These are phyloP conservation scores for Fusarium mundagurra DNA, from an alignment of 2,329 filamentous ascomycete species.

Conservation along the genomic window DNA sequence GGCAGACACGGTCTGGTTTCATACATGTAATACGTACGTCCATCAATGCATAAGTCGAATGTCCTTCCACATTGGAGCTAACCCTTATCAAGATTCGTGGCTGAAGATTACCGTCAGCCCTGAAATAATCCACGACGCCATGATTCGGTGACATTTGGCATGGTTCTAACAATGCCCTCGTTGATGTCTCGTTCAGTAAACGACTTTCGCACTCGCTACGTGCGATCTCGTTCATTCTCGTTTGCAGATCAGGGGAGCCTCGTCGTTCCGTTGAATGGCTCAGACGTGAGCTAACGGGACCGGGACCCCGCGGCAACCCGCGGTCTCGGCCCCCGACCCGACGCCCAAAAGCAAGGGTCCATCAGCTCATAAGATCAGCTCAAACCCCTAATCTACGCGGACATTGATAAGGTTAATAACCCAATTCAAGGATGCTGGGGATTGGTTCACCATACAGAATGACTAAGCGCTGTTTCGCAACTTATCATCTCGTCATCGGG, in stretches of 20 bases:
- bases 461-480: not conserved
- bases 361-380: not conserved
- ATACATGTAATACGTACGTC: not conserved
- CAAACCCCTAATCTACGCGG: not conserved
- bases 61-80: not conserved
- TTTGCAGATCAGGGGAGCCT: not conserved
- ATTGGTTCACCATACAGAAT: fast-evolving
- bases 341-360: not conserved
- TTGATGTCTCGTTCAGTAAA: not conserved
- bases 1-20: not conserved
- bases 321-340: not conserved
- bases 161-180: fast-evolving
- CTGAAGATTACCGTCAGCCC: not conserved
- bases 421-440: not conserved
- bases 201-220: not conserved
- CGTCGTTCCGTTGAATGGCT: not conserved
- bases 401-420: not conserved
- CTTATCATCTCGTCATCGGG: not conserved
- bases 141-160: not conserved
- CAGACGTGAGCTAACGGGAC: not conserved
- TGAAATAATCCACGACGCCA: not conserved
- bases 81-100: not conserved
- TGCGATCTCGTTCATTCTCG: not conserved
- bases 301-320: not conserved
- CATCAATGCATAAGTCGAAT: not conserved